Evolutionary conservation across 345 rosid genomes (phyloP), one percentile per base, ranked within the genome.

Genomic region (Eucalyptus brandiana): DNA sequence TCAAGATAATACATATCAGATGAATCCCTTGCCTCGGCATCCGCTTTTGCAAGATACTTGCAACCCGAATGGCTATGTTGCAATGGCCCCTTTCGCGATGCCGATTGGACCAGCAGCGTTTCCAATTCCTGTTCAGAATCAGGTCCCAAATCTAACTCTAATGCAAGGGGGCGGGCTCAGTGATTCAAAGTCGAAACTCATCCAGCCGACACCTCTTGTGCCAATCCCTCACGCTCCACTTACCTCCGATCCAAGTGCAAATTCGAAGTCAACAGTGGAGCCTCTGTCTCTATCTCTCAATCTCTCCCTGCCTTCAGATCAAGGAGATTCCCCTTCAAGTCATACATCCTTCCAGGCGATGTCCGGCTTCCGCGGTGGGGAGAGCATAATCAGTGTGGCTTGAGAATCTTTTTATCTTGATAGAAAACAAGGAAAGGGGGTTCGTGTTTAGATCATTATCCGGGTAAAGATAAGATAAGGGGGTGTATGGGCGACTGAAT

Each of bases 321-420:
- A 90, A 86, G 93, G 90, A n/a, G 96, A 93, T 24, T 42, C 96
- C 17, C 89, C 94, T 3, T 80, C 94, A 2, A 92, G 92, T 92
- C 93, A 90, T 89, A 90, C 95, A 0, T 92, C 93, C 56, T 94
- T 93, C 90, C 94, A 93, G 94, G 90, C 67, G 88, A 89, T 93
- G 94, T 87, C 93, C 37, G 90, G 93, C 92, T 93, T 95, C 91
- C 91, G 89, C 88, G 95, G 92, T 88, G 97, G 96, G 88, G 99
- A 95, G 42, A 93, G 91, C 94, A 94, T 92, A 90, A 95, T 96
- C 88, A 93, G 93, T 85, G 97, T 96, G 89, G 96, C 96, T 87
- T 96, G 91, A 94, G 87, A 42, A 81, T 53, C 88, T 56, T 80
- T 21, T 76, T 37, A 6, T 37, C 83, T 21, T 21, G 83, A 37